phyloP scores from a whole-genome alignment of 176 grass and related monocot species.

The Musa itinerans region DNA sequence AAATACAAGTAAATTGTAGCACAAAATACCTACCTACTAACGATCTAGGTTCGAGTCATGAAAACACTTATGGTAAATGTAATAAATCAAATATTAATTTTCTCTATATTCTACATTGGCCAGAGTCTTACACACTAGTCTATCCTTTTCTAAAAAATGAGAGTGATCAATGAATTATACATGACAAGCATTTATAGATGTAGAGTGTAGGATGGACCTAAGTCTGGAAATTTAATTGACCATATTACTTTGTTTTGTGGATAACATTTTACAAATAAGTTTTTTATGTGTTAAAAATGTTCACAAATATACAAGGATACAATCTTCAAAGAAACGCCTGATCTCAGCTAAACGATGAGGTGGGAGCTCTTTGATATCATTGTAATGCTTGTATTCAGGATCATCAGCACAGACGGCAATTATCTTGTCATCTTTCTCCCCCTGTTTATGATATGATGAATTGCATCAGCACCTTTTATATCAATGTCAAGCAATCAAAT shows the following conservation, averaged over 20 bases:
- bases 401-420: slow-evolving; percentile 98
- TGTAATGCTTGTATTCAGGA: slow-evolving; percentile 90
- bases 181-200: too few species aligned
- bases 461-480: slow-evolving; percentile 6
- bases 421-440: slow-evolving; percentile 96
- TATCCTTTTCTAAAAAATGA: too few species aligned
- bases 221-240: not conserved
- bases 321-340: slow-evolving; percentile 92
- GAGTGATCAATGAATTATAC: too few species aligned
- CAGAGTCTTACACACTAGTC: too few species aligned
- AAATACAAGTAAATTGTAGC: too few species aligned
- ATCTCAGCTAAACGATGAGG: slow-evolving; percentile 97
- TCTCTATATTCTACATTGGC: not conserved
- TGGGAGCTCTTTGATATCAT: slow-evolving; percentile 91
- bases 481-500: not conserved
- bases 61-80: too few species aligned
- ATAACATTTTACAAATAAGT: not conserved
- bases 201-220: too few species aligned
- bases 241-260: not conserved
- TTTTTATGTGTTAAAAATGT: not conserved
- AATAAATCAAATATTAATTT: too few species aligned
- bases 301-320: slow-evolving; percentile 45
- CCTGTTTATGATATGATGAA: slow-evolving; percentile 34
- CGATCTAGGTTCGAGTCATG: too few species aligned
- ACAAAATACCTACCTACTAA: too few species aligned